Percentiles rank a stretch among this genome's conserved stretches.
These are phyloP conservation scores for Rhizopogon roseolus DNA, from an alignment of 768 basidiomycete species.

Conservation along the genomic window DNA sequence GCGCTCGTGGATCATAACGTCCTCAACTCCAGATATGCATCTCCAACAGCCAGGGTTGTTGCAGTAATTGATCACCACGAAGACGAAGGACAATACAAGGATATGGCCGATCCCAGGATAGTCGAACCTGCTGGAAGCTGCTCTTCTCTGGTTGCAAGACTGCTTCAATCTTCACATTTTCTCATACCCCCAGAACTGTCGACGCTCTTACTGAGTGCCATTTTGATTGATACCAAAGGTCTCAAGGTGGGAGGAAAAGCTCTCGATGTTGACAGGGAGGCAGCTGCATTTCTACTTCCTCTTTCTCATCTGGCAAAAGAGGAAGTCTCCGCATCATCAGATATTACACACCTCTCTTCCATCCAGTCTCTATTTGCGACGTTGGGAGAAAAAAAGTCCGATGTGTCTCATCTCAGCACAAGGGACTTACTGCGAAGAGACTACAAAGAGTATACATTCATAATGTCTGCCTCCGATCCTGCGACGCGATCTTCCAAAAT, in stretches of 20 bases:
- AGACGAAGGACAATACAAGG: constrained; percentile 69
- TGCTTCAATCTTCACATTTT: constrained; percentile 13
- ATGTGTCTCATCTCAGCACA: constrained; percentile 61
- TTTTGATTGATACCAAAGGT: constrained; percentile 84
- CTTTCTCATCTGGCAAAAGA: constrained; percentile 40
- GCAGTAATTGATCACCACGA: constrained; percentile 90
- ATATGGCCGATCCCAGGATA: constrained; percentile 60
- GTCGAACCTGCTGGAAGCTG: constrained; percentile 76
- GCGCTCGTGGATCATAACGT: constrained; percentile 92
- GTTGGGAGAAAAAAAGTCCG: constrained; percentile 48
- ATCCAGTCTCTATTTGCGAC: constrained; percentile 49
- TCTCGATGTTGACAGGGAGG: constrained; percentile 52
- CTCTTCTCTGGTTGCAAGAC: constrained; percentile 55
- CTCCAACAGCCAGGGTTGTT: constrained; percentile 46
- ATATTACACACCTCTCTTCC: constrained; percentile 22
- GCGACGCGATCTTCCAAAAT: constrained; percentile 12
- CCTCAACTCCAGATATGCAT: constrained; percentile 42
- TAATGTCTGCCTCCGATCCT: constrained; percentile 29
- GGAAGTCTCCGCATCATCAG: constrained; percentile 21
- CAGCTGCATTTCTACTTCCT: constrained; percentile 62
- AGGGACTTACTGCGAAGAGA: constrained; percentile 88
- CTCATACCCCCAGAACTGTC: constrained; percentile 57
- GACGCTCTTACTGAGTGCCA: constrained; percentile 72
- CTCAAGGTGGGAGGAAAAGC: constrained; percentile 79
- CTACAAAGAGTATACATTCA: constrained; percentile 81